Base-by-base conservation (phyloP, 306 rosid genomes). In the Quercus parvula region DNA sequence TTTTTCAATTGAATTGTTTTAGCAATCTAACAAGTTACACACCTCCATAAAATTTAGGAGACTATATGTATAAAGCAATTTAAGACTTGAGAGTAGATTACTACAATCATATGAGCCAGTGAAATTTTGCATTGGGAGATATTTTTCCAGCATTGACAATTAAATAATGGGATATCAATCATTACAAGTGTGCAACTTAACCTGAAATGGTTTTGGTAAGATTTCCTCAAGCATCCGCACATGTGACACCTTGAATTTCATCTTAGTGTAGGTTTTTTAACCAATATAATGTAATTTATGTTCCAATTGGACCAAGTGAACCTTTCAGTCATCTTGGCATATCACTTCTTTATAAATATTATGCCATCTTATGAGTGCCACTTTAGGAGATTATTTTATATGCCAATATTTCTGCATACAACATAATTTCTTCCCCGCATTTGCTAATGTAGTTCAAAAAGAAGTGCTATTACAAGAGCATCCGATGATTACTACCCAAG, bases 401-500 rank as follows among this genome's bases (percentile, higher is more conserved):
- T 3, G 19, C 67, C 4, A 17, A 27, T 58, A 35, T 27, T 20
- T 69, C 18, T 7, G 57, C 28, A 17, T 11, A 56, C 56, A 31
- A 27, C 55, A 71, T 71, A 61, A 62, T 9, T 14, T 33, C 22
- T 2, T 18, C 52, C n/a, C 52, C 25, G 19, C 17, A 25, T 61
- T 71, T 41, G 44, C 22, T 76, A 64, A 46, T 51, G 61, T 79
- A 84, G 87, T 41, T 76, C 84, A 38, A 84, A 80, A 80, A 56
- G 22, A 84, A 84, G 82, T 67, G 87, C 87, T 15, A 76, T 80
- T n/a, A 84, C 87, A 31, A 51, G 87, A 46, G 87, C 87, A 66
- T 84, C 87, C 14, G 87, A 85, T 19, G 88, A 82, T 73, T 85
- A 82, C 84, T 85, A 85, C 81, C 88, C 88, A 0, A 51, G 70